Percentiles rank a stretch among this genome's conserved stretches.
Conservation (phyloP, 305 asterid species). For the Fraxinus sp. region DNA sequence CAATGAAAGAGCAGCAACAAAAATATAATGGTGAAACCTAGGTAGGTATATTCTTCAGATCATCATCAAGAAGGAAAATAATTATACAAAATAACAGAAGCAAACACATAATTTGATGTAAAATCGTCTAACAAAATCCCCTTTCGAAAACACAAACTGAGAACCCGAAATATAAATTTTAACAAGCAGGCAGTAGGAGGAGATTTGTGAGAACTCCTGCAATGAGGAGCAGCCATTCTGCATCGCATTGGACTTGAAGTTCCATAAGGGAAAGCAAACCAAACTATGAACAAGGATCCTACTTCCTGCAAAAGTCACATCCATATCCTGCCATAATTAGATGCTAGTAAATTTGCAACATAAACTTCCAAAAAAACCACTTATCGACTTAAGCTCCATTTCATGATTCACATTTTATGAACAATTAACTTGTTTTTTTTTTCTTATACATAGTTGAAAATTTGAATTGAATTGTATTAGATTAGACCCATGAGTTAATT, state of each 20-base stretch:
- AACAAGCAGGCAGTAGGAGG: background rate
- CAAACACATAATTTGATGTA: background rate
- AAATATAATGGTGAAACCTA: background rate
- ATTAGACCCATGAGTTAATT: too few relatives aligned
- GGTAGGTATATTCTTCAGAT: background rate
- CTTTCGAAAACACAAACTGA: background rate
- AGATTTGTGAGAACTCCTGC: background rate
- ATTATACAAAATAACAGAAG: background rate
- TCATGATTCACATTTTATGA: too few relatives aligned
- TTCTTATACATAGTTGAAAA: background rate
- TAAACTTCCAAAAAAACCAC: background rate
- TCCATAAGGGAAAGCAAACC: background rate
- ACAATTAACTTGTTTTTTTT: background rate
- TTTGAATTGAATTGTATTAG: background rate
- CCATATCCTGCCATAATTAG: background rate
- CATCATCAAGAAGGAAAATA: background rate
- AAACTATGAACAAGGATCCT: background rate
- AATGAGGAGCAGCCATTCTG: background rate
- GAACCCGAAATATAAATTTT: background rate
- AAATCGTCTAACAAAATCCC: background rate
- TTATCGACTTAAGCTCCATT: background rate
- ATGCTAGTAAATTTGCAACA: slow-evolving; percentile 4
- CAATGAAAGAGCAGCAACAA: background rate
- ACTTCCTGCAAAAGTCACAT: slow-evolving; percentile 28
- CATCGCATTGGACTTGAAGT: background rate